These are phyloP conservation scores for Chaetomium strumarium DNA, from an alignment of 2,329 filamentous ascomycete genomes.

Conservation along the genomic window DNA sequence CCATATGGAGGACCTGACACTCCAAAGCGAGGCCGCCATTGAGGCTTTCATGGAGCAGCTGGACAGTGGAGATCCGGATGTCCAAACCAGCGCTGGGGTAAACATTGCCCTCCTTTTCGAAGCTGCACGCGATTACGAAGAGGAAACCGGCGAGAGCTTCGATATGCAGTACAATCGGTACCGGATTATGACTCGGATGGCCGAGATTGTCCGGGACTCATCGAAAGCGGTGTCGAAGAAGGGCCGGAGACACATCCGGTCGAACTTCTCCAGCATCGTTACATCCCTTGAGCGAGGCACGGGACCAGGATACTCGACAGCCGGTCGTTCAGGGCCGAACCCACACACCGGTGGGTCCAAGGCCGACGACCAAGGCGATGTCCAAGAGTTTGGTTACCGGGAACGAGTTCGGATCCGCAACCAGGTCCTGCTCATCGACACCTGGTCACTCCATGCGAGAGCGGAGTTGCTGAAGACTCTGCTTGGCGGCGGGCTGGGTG, in stretches of 20 bases:
- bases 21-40: slow-evolving; percentile 64
- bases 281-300: slow-evolving; percentile 50
- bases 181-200: slow-evolving; percentile 42
- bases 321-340: slow-evolving; percentile 36
- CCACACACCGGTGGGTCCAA: slow-evolving; percentile 38
- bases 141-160: slow-evolving; percentile 43
- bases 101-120: slow-evolving; percentile 82
- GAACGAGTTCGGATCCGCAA: slow-evolving; percentile 45
- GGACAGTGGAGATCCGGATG: slow-evolving; percentile 62
- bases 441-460: slow-evolving; percentile 46
- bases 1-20: slow-evolving; percentile 67
- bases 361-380: slow-evolving; percentile 36
- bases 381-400: slow-evolving; percentile 47
- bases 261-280: slow-evolving; percentile 45
- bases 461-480: slow-evolving; percentile 44
- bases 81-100: slow-evolving; percentile 71
- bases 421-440: slow-evolving; percentile 41
- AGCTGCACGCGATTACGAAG: slow-evolving; percentile 49
- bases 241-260: slow-evolving; percentile 42
- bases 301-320: slow-evolving; percentile 50
- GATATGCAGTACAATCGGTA: slow-evolving; percentile 48
- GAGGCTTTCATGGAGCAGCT: slow-evolving; percentile 83
- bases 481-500: slow-evolving; percentile 40
- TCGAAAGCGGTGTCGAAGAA: slow-evolving; percentile 45
- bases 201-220: slow-evolving; percentile 41